Conservation (phyloP, 2,329 filamentous ascomycete genomes). For the Rhinocladiella similis region DNA sequence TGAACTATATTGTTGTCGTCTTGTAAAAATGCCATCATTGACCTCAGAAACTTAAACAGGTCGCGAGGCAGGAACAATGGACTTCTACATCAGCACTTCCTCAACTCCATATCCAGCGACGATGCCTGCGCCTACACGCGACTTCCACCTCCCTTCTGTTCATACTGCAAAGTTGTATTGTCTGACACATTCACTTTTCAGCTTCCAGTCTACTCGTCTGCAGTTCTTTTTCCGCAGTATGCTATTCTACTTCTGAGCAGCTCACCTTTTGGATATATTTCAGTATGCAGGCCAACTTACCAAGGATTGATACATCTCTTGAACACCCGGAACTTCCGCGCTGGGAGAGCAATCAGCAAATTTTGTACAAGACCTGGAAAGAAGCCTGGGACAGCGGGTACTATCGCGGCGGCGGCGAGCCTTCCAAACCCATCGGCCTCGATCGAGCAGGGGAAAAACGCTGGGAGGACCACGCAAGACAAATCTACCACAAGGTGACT, state of each 20-base stretch:
- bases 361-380: not conserved
- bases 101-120: too few species aligned
- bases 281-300: not conserved
- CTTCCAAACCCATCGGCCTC: not conserved
- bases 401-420: not conserved
- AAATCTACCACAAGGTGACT: not conserved
- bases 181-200: not conserved
- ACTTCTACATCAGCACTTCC: too few species aligned
- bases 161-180: not conserved
- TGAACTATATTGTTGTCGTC: too few species aligned
- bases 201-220: not conserved
- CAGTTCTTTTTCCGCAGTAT: not conserved
- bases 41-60: too few species aligned
- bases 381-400: not conserved
- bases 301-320: not conserved
- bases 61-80: too few species aligned
- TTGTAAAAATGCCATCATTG: too few species aligned
- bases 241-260: not conserved
- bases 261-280: slow-evolving; percentile 2
- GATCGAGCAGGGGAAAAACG: not conserved
- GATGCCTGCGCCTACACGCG: not conserved
- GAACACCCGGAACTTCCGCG: too few species aligned
- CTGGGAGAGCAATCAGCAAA: not conserved
- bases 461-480: not conserved
- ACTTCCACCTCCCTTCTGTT: not conserved